Base-by-base conservation (phyloP, 1,284 basidiomycete species). In the Ustilago shanxiensis region DNA sequence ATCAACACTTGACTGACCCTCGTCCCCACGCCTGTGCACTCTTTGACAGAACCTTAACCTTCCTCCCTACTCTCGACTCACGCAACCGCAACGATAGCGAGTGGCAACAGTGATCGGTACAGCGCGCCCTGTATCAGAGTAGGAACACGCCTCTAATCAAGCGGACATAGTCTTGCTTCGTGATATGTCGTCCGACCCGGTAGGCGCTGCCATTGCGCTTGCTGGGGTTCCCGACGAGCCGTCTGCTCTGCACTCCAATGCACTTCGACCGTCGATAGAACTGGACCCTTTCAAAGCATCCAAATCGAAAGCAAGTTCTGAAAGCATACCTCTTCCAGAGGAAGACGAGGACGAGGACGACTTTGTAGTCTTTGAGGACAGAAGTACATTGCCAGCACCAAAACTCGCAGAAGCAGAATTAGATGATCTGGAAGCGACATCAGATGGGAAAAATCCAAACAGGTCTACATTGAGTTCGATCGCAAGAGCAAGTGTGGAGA, bases 291-390 rank as follows among this genome's bases (percentile, higher is more conserved):
- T 24, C 9, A 51, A 26, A 26, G 18, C 41, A 20, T 10, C 58
- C 33, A 51, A 56, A 20, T n/a, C 54, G 16, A 63, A 67, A 60
- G 56, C 60, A 29, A 75, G 66, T 60, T 67, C 60, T 29, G 66
- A 77, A 37, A 65, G 70, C 61, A 64, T 66, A 16, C 65, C 49
- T 10, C n/a, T 66, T 18, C 66, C 62, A 54, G 67, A 72, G 29
- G 77, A 77, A 14, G 61, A 74, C 39, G 68, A 78, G 28, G 78
- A 80, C 49, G 77, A 80, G 16, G 80, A 80, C 35, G 80, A 79
- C 20, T 78, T 79, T 49, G 79, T 82, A n/a, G 76, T 82, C 7
- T 82, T 77, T 22, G 65, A 77, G 35, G 66, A 72, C 37, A 26
- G 62, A 14, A 66, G 66, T 33, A 68, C 62, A 4, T 39, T 77